Evolutionary conservation across 1,284 basidiomycete species (phyloP), one percentile per base, ranked within the genome.

Genomic region (Cryptococcus sp.): DNA sequence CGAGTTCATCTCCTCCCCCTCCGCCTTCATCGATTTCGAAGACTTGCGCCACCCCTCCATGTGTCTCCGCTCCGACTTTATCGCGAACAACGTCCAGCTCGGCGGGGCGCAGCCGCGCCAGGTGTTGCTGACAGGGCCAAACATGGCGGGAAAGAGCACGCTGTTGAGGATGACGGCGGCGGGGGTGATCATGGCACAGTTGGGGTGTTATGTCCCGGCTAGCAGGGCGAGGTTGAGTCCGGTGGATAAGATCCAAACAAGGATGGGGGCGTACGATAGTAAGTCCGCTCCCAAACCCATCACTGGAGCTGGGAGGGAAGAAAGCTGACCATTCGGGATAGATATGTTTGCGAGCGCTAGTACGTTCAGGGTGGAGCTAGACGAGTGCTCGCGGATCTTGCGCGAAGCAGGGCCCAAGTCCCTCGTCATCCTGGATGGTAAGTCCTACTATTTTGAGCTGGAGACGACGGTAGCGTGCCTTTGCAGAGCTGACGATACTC

Each of bases 191-290:
- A 89, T 97, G 86, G 94, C 93, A 8, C 95, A 98, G 73, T 80
- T 98, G 18, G 96, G 96, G n/a, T 98, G 98, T 87, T 84, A 89
- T 51, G 91, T 99, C 2, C 96, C 96, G 2, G 95, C 96, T 0
- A 76, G 82, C 37, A 82, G 79, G 52, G 96, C 95, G 28, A 82
- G 88, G 37, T 75, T 99, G 48, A 87, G 87, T 62, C 92, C 96
- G 0, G 86, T 97, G 2, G 95, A 99, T 73, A 82, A 88, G 23
- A 97, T 99, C 66, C 84, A 96, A 58, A 98, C 95, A 7, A 86
- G 96, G 28, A 98, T 98, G 95, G 96, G 96, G 18, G 96, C 96
- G 2, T 94, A 95, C 72, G 93, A 97, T 71, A 93, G 73, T 74
- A 63, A 67, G 71, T 71, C 18, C 7, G 7, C 13, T 45, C 18